phyloP scores from a whole-genome alignment of 2,329 filamentous ascomycete genomes.

The Talaromyces sp. region DNA sequence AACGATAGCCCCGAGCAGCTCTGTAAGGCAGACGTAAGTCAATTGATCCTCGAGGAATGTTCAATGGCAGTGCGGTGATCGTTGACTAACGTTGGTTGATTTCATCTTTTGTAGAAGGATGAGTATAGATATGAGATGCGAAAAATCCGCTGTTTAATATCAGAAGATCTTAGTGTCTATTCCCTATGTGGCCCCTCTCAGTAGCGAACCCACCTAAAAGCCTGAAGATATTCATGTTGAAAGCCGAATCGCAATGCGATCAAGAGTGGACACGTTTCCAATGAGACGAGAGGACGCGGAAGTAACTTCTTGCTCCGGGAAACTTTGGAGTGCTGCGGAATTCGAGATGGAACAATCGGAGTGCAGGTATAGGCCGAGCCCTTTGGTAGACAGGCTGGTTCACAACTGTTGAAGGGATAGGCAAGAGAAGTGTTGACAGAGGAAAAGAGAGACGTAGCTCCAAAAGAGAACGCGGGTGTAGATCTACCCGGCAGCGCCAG shows the following conservation, averaged over 20 bases:
- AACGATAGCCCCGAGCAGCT: constrained; percentile 97
- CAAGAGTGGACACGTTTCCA: constrained; percentile 15
- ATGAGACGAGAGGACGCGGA: background rate
- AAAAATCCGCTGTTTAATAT: constrained; percentile 72
- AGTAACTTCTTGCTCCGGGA: background rate
- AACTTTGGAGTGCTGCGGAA: background rate
- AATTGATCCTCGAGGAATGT: background rate
- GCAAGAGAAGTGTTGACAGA: background rate
- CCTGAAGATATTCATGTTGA: constrained; percentile 68
- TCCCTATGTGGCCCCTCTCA: background rate
- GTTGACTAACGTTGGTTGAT: constrained; percentile 71
- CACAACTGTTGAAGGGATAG: background rate
- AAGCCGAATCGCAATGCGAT: constrained; percentile 20
- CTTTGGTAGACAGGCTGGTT: background rate
- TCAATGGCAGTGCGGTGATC: background rate
- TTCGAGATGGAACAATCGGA: background rate
- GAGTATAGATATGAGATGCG: constrained; percentile 89
- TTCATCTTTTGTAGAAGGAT: constrained; percentile 98
- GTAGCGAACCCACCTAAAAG: constrained; percentile 54
- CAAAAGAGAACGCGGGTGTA: constrained; percentile 8
- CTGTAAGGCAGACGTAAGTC: constrained; percentile 48
- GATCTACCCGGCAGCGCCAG: constrained; percentile 1
- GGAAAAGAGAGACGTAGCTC: background rate
- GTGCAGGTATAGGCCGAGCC: background rate
- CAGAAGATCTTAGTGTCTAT: constrained; percentile 22